phyloP scores from a whole-genome alignment of 2,329 filamentous ascomycete species.

The Onygenales sp. region DNA sequence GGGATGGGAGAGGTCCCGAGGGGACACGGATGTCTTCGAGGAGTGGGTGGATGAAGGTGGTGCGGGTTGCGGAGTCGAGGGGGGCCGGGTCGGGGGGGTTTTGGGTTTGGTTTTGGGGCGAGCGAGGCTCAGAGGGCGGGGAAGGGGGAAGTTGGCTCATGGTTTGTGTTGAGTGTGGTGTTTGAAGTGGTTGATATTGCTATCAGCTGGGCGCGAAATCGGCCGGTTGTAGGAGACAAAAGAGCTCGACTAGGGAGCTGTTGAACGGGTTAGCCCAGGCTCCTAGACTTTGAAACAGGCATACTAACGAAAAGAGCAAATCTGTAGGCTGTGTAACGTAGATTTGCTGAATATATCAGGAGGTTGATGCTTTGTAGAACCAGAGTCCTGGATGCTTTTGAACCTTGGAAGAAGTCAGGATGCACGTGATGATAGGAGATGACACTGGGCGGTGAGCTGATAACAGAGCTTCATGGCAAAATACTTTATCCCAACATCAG shows the following conservation, averaged over 20 bases:
- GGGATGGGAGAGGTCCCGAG: constrained; percentile 20
- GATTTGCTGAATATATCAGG: background rate
- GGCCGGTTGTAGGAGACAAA: too few relatives aligned
- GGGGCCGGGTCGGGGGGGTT: constrained; percentile 16
- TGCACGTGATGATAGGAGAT: background rate
- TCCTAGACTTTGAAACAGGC: too few relatives aligned
- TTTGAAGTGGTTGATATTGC: background rate
- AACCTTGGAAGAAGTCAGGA: too few relatives aligned
- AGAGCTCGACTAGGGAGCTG: too few relatives aligned
- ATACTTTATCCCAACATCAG: background rate
- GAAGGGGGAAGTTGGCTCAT: constrained; percentile 25
- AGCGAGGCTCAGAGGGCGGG: constrained; percentile 24
- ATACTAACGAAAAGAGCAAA: too few relatives aligned
- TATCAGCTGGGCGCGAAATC: background rate
- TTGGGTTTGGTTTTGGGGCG: constrained; percentile 6
- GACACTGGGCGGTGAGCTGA: background rate
- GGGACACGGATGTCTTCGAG: constrained; percentile 32
- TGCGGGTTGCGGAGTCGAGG: constrained; percentile 27
- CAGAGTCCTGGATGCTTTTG: background rate
- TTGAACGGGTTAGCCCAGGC: too few relatives aligned
- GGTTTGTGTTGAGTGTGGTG: constrained; percentile 3
- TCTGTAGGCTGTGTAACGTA: background rate
- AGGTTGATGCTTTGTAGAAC: background rate
- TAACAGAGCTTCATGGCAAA: background rate
- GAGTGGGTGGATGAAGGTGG: constrained; percentile 29